Evolutionary conservation across 176 grass and related monocot species (phyloP), one percentile per base, ranked within the genome.

Genomic region (Cocos nucifera): DNA sequence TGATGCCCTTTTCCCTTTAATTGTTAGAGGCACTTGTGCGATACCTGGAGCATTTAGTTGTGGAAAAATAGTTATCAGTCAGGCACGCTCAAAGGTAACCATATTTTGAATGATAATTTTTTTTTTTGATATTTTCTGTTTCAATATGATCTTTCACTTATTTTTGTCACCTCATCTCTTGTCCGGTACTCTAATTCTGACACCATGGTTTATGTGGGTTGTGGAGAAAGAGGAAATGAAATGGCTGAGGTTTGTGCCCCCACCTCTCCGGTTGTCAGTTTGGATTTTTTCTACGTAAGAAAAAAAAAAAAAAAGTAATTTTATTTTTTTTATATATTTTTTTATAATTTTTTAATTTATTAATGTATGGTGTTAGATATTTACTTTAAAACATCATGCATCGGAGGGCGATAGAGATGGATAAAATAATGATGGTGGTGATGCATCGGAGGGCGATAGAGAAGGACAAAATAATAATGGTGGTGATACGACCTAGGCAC

Each of bases 31-130:
- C n/a, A 92, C 88, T 61, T 92, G 88, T 72, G 88, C 79, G 72
- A 92, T 92, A 78, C 85, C 85, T 64, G 90, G 90, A 73, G 90
- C 86, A 54, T 89, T 95, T 86, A 86, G 90, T 56, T 95, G 90
- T 57, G 82, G 90, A 59, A 95, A 95, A 83, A 95, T 86, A 80
- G 86, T 95, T 70, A 95, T 95, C 75, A 95, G 86, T 71, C 86
- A 95, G 70, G 90, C 90, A 66, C 90, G 89, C 68, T 95, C 90
- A 18, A 95, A 95, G 90, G 90, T 95, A 24, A 74, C 51, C 15
- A 67, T 23, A 17, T 15, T 26, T 62, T n/a, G 53, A 32, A 53
- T 25, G 51, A 69, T 21, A 19, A 15, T 6, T 49, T 51, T 66
- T 74, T n/a, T 53, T 79, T 44, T 49, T 56, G 8, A 1, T 61